Base-by-base conservation (phyloP, 2,329 filamentous ascomycete genomes). In the Fusarium pilosicola region DNA sequence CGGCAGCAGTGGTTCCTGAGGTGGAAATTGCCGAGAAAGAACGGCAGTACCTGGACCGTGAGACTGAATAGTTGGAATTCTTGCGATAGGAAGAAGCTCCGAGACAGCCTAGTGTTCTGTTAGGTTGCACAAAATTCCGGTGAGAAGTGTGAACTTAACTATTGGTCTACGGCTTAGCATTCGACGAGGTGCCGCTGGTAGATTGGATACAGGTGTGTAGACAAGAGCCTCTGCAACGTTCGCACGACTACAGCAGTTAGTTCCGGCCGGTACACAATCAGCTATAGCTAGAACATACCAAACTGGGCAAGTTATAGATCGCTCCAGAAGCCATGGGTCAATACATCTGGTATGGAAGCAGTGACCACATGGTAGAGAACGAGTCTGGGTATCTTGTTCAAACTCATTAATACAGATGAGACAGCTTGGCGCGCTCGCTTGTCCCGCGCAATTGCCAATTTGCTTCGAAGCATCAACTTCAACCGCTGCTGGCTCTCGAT, bases 141-240 rank as follows among this genome's bases (percentile, higher is more conserved):
- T n/a, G 28, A 60, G 13, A 41, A 26, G 45, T 60, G 57, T 51
- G 24, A 60, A 60, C 57, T 60, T 60, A 60, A 60, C 45, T 60
- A 28, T 52, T 60, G 36, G 26, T 42, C 45, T 60, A 34, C 39
- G n/a, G 26, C 32, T 22, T 9, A 60, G 22, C 5, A 60, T 28
- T n/a, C 36, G 34, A 41, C 45, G 34, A 60, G 57, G 57, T 14
- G 17, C 36, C 12, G 45, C 36, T 28, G 45, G 57, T 36, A 52
- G 39, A 24, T 34, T 34, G 9, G 4, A n/a, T 6, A n/a, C 3
- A 22, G 30, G 24, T 18, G 17, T 26, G 17, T 34, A 5, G 44
- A 22, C 12, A 28, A 46, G 44, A 46, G 44, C 44, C 5, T 46
- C 12, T 11, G 24, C 18, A 28, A 46, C 44, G 14, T 46, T 46